phyloP scores from a whole-genome alignment of 345 rosid species.

The Eucalyptus decipiens region DNA sequence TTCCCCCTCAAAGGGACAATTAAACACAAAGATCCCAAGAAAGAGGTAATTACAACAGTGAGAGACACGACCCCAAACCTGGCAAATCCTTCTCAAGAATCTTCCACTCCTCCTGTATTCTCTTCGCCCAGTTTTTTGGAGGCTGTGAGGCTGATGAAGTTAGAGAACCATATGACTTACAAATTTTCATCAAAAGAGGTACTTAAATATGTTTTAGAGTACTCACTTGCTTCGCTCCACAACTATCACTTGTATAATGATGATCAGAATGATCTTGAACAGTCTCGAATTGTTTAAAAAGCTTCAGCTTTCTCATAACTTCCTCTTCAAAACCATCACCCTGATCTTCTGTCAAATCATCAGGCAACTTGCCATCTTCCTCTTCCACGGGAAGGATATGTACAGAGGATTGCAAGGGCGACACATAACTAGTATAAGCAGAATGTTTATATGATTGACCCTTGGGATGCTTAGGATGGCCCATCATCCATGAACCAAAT shows the following conservation, averaged over 20 bases:
- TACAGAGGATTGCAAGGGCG: not conserved
- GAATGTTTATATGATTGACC: not conserved
- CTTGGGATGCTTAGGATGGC: not conserved
- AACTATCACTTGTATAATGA: slow-evolving; percentile 22
- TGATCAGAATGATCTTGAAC: slow-evolving; percentile 72
- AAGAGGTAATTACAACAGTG: not conserved
- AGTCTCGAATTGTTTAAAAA: slow-evolving; percentile 67
- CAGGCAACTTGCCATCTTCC: not conserved
- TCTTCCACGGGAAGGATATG: slow-evolving; percentile 13
- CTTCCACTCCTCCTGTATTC: slow-evolving; percentile 86
- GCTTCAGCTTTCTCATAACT: slow-evolving; percentile 30
- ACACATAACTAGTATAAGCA: not conserved
- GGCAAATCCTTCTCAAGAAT: slow-evolving; percentile 84
- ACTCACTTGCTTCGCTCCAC: slow-evolving; percentile 43
- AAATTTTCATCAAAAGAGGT: not conserved
- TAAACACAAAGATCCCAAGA: not conserved
- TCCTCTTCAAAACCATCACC: slow-evolving; percentile 26
- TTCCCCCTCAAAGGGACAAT: not conserved
- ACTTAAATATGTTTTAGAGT: not conserved
- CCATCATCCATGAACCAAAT: not conserved
- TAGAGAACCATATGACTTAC: not conserved
- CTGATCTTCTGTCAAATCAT: slow-evolving; percentile 9
- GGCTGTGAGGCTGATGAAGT: slow-evolving; percentile 22
- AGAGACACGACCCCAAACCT: slow-evolving; percentile 21
- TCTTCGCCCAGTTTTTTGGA: slow-evolving; percentile 55